Base-by-base conservation (phyloP, 768 basidiomycete species). In the Paxillus rubicundulus region DNA sequence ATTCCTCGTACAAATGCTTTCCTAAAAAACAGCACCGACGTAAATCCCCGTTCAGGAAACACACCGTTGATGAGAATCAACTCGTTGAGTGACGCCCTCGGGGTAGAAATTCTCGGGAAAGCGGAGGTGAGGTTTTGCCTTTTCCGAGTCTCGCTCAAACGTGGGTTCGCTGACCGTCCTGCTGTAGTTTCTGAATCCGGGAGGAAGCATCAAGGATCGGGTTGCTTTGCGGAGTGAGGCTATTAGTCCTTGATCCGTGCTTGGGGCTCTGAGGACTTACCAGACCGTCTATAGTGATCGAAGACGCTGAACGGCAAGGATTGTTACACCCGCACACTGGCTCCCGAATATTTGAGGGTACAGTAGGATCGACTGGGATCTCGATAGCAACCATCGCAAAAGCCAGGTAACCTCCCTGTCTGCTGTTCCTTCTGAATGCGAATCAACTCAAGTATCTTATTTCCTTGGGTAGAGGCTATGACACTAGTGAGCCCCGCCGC, bases 181-280 rank as follows among this genome's bases (percentile, higher is more conserved):
- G 51, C 27, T 47, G 9, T 60, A 98, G 92, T 99, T 87, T 65
- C 67, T 98, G 54, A 99, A 99, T 70, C 96, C 97, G 1, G 96
- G 96, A 21, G 97, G 97, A 37, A 98, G 95, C 49, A 89, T 98
- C 45, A 99, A 99, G 69, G 97, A 99, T 69, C 83, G 97, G 28
- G 96, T 98, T n/a, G 96, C 95, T 0, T 68, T 98, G 54, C 81
- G 85, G 68, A 92, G 95, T 97, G 63, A 54, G 82, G 59, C 16
- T 9, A 0, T 5, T n/a, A 9, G 4, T 12, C 18, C 24, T 24
- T 41, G 53, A 44, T 45, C 33, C 54, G 37, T 44, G 54, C 28
- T 1, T 4, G 2, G 18, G 55, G 49, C 21, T 20, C 10, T n/a
- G 1, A 44, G 44, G 30, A 37, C 42, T 52, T 10, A 44, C 39